Conservation (phyloP, 129 eudicot genomes). For the sunflower (Helianthus annuus) region HanXRQr2.0-SUNRISE NC_035436.2:204921559-204922058, state of each 20-base stretch:
- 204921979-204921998: background rate
- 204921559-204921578: background rate
- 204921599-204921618: background rate
- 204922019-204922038: background rate
- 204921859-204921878: background rate
- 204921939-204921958: background rate
- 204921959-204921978: background rate
- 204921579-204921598: background rate
- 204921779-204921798: background rate
- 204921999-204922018: background rate
- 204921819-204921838: background rate
- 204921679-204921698: background rate
- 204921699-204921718: background rate
- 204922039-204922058: too few species aligned
- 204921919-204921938: background rate
- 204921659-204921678: background rate
- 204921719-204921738: background rate
- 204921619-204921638: background rate
- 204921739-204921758: background rate
- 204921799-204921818: background rate
- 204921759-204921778: background rate
- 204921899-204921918: background rate
- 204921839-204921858: background rate
- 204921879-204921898: background rate
- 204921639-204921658: background rate